Evolutionary conservation across 257 asterid genomes (phyloP), one percentile per base, ranked within the genome.

Genomic region (Vinca minor): DNA sequence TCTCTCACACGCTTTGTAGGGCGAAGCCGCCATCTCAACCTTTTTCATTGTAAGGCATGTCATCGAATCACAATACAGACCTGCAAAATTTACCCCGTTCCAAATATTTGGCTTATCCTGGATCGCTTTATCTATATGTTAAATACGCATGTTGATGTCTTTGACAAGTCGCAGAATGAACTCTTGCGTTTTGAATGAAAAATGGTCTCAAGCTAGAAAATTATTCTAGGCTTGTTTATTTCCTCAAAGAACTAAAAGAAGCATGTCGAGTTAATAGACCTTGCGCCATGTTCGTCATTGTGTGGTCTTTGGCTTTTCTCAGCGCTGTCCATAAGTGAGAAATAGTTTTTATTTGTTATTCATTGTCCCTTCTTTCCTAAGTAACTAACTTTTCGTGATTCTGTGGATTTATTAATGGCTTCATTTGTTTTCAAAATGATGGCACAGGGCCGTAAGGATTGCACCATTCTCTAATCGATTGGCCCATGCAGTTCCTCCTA

Each of bases 401-500:
- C 25, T n/a, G 13, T 34, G 38, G 38, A 34, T 2, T 28, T 12
- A n/a, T 41, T 25, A 32, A 61, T 7, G 52, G 57, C 57, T 36
- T 59, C 34, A 31, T 39, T 57, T 66, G 65, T 79, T 32, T 64
- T 36, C 61, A 69, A 71, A 63, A 74, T 66, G 28, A 50, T 76
- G 75, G 48, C 64, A 69, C 96, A 92, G 98, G 96, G 98, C 96
- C 68, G 97, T 93, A 29, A 94, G 98, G 21, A 80, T 93, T 74
- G 98, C 98, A 66, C 98, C 98, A 65, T 93, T 93, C 82, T 93
- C 98, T 35, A 93, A 93, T 79, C 82, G 98, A 81, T 80, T 93
- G 86, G 96, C 98, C 71, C 96, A 93, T 75, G 86, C 85, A 59
- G 97, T 83, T 76, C 96, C 96, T 74, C 72, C 95, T 46, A 78